A percentile compares a stretch with the other conserved stretches of the same genome.
Conservation (phyloP, 23 red algal genomes). For the Gracilaria gracilis region DNA sequence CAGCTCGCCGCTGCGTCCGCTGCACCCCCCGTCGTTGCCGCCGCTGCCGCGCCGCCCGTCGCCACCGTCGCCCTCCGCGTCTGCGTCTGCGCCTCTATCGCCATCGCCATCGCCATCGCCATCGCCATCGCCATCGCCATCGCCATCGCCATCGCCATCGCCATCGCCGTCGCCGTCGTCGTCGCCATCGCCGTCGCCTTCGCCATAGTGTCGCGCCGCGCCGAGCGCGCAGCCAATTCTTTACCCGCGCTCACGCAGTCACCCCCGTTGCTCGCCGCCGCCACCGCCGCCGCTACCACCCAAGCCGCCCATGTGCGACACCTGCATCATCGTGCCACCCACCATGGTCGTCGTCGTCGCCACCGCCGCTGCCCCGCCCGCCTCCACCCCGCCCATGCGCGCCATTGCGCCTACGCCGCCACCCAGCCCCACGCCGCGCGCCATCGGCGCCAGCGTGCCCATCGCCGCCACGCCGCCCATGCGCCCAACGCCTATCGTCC, state of each 20-base stretch:
- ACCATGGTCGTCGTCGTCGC: neutral
- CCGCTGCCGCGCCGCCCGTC: neutral
- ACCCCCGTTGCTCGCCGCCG: conserved; percentile 30
- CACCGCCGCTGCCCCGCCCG: neutral
- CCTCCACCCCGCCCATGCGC: conserved; percentile 6
- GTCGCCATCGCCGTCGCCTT: no score
- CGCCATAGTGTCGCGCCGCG: no score
- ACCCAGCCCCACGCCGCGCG: neutral
- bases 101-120: neutral
- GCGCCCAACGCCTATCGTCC: neutral
- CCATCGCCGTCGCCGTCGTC: no score
- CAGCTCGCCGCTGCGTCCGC: conserved; percentile 25
- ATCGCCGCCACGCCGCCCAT: conserved; percentile 1
- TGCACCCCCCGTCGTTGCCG: neutral
- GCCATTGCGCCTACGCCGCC: neutral
- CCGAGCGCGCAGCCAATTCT: no score
- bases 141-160: neutral
- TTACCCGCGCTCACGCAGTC: no score
- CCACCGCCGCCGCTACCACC: neutral
- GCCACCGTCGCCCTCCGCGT: neutral
- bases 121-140: conserved; percentile 13
- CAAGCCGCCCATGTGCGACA: conserved; percentile 2
- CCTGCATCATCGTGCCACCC: conserved; percentile 5
- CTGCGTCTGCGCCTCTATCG: no score
- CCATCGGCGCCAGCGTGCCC: neutral